Conservation (phyloP, 495 filamentous ascomycete species). For the Entonaema liquescens region DNA sequence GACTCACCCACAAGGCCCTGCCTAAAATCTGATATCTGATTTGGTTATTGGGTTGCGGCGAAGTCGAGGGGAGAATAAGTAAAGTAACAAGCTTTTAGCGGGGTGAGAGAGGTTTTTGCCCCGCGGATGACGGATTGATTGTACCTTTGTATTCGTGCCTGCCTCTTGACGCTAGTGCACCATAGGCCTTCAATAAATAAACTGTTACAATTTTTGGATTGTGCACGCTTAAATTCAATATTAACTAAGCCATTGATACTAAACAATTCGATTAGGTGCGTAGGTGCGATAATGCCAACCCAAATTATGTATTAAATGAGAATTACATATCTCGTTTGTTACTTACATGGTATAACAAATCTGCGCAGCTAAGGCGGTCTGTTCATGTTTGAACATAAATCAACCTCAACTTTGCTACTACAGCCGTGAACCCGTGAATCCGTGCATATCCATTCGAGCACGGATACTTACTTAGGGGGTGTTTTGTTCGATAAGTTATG, state of each 20-base stretch:
- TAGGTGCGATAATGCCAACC: background rate
- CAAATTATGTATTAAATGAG: background rate
- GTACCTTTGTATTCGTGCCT: too few species aligned
- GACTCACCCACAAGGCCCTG: background rate
- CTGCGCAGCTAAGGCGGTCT: background rate
- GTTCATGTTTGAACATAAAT: conserved; percentile 1
- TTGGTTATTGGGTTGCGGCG: conserved; percentile 4
- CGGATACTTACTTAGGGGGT: conserved; percentile 2
- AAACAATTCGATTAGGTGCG: too few species aligned
- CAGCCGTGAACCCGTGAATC: background rate
- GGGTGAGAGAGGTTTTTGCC: conserved; percentile 36
- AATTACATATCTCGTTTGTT: background rate
- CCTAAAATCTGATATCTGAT: conserved; percentile 2
- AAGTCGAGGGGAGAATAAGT: conserved; percentile 1
- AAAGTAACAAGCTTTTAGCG: conserved; percentile 25
- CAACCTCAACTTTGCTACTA: conserved; percentile 8
- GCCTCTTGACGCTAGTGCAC: too few species aligned
- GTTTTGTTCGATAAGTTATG: too few species aligned
- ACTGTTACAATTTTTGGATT: background rate
- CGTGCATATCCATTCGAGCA: background rate
- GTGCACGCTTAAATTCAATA: too few species aligned
- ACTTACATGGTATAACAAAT: background rate
- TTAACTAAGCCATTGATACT: too few species aligned
- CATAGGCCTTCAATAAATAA: too few species aligned
- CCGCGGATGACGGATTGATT: conserved; percentile 44